Evolutionary conservation across 1,284 basidiomycete species (phyloP), one percentile per base, ranked within the genome.

Genomic region (Malassezia sp.): DNA sequence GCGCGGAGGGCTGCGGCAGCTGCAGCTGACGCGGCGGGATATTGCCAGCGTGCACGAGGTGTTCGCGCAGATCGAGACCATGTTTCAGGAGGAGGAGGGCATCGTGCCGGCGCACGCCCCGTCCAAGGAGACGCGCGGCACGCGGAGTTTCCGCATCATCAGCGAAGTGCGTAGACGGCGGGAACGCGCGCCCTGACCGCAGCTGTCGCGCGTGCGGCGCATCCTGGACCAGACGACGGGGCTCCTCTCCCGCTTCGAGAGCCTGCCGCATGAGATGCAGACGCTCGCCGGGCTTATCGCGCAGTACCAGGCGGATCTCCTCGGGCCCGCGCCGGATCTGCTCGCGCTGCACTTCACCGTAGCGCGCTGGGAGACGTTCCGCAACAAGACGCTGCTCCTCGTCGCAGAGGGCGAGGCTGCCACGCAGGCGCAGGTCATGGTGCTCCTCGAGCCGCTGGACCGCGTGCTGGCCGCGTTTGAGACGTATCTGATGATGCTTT

Each of bases 191-290:
- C n/a, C n/a, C n/a, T n/a, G n/a, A n/a, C n/a, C n/a, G n/a, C n/a
- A n/a, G 84, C 87, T 96, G 5, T 96, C 91, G 15, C 82, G 84
- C 74, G 85, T 96, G 1, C 91, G 97, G 69, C 79, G 90, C 11
- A 90, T 93, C 67, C 90, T 97, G 64, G 81, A 87, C 48, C 85
- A 86, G 56, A 95, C 90, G 3, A 84, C 90, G 63, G 87, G 89
- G 58, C 93, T 93, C 80, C 84, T 96, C 45, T 81, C 83, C 54
- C 89, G 91, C 67, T 78, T 97, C 26, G 76, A 86, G 27, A 82
- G 83, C 50, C 90, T 97, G 83, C 82, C 83, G 55, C 76, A 80
- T 14, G 84, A 85, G 67, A 79, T 97, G 17, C 80, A 85, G 56
- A 71, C 79, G 53, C 75, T 97, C 22, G 80, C 86, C 56, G 76